These are phyloP conservation scores for Aspergillus sp. DNA, from an alignment of 2,329 filamentous ascomycete species.

Conservation along the genomic window DNA sequence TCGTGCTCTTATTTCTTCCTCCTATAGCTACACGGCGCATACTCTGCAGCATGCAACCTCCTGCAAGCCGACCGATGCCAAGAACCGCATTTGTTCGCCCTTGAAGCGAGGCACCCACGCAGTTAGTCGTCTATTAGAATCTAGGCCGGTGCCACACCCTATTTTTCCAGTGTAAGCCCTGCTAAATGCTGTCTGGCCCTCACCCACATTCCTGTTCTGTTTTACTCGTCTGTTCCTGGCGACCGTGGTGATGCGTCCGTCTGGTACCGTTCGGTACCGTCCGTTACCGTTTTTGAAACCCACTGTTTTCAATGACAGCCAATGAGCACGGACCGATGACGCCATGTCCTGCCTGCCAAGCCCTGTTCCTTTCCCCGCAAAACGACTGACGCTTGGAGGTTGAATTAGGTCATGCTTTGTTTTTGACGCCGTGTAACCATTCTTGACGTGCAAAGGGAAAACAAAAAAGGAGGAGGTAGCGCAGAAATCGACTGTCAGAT, in stretches of 20 bases:
- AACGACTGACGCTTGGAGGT: neutral
- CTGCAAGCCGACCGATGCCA: constrained; percentile 5
- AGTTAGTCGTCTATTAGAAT: neutral
- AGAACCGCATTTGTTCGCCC: constrained; percentile 1
- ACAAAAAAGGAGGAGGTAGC: neutral
- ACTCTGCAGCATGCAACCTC: constrained; percentile 3
- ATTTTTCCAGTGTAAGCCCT: neutral
- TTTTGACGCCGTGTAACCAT: neutral
- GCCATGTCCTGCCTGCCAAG: constrained; percentile 13
- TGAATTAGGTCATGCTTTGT: constrained; percentile 1
- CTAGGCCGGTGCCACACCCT: neutral
- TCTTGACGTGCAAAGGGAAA: neutral
- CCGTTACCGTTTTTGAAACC: constrained; percentile 9
- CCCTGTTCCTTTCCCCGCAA: constrained; percentile 5
- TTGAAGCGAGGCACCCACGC: neutral
- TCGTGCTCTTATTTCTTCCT: neutral
- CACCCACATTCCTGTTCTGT: neutral
- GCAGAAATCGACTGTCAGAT: neutral
- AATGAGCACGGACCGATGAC: constrained; percentile 17
- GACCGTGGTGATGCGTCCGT: neutral
- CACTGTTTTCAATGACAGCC: neutral
- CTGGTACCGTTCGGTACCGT: constrained; percentile 9
- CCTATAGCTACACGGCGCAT: neutral
- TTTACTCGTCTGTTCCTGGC: neutral
- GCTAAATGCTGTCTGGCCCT: neutral